Base-by-base conservation (phyloP, 352 stramenopile species). In the Phytophthora podocarpi region DNA sequence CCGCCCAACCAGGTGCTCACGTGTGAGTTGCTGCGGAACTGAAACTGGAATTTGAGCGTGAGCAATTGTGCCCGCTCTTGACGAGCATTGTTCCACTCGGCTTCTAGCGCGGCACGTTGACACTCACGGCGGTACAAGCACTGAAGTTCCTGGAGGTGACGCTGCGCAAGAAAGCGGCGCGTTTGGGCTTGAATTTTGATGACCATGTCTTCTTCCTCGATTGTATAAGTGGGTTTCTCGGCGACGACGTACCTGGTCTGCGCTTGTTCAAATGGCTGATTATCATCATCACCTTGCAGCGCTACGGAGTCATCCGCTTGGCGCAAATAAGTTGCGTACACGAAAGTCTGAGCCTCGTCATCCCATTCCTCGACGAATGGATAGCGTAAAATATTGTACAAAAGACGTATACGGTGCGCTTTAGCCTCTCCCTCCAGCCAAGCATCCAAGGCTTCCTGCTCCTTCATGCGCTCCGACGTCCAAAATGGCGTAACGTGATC, bases 401-500 rank as follows among this genome's bases (percentile, higher is more conserved):
- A 56, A 23, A 65, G 34, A 16, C 74, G 67, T 15, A 81, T 54
- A 11, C 80, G 69, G 12, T 72, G 59, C 4, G 55, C 58, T 20
- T 70, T 63, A 1, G 64, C 65, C 31, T 84, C 60, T 23, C 80
- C 74, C 8, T 51, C 34, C 3, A 73, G 28, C 64, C 72, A 90
- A 21, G 73, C 48, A 16, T 87, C 80, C 16, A 78, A 59, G 24
- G 81, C 72, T 20, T 77, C 43, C 12, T 85, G 70, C 41, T 91
- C 83, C 39, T 70, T 76, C 36, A 80, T 76, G 5, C 83, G 67
- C 13, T 95, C 85, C 15, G 58, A 55, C 46, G 85, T 63, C 85
- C 83, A 95, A 35, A 93, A 53, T 5, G 75, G 74, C 2, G 71
- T 86, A 41, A 93, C 83, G 21, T 80, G 74, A 43, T 92, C 80